Evolutionary conservation across 1,139 yeast species (phyloP), one percentile per base, ranked within the genome.

Genomic region (Yamadazyma triangularis): DNA sequence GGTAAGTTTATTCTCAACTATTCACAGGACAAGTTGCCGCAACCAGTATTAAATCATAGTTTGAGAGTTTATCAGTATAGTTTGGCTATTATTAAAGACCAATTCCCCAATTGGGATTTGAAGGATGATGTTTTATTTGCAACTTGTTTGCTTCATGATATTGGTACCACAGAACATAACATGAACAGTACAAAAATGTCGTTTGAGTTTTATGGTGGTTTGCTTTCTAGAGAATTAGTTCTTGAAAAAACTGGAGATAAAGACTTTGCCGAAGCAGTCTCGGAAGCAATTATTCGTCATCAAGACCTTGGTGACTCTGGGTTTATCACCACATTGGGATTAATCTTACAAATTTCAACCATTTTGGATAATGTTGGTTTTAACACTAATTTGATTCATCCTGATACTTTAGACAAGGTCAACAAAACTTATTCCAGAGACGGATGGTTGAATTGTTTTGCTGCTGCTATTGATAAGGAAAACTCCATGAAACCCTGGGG

Each of bases 271-370:
- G 68, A 61, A 32, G 67, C 67, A 1, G 67, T 60, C 3, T 45
- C 59, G 21, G 68, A 61, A 42, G 67, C 68, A 11, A 58, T 61
- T 19, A 56, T 61, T 14, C 47, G 67, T 28, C 67, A 61, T 41
- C 67, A 61, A 37, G 65, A 61, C 42, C 46, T 61, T 26, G 67
- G 67, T 13, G 52, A 51, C 6, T 30, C 55, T 2, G 67, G 67
- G 3, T 56, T 42, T 35, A 61, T 61, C 34, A 60, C 68, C n/a
- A 48, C 60, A 2, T 48, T 61, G 34, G 67, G 68, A 1, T 47
- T 61, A 27, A 56, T 61, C 25, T 43, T 61, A 28, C 68, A 61
- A 39, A 52, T 60, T 23, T 47, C 60, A 11, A 61, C 67, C 24
- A 58, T 60, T 25, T 49, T 60, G 33, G 68, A 61, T 42, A 61